Evolutionary conservation across 768 basidiomycete species (phyloP).

Genomic region (Tricholoma hemisulphureum): DNA sequence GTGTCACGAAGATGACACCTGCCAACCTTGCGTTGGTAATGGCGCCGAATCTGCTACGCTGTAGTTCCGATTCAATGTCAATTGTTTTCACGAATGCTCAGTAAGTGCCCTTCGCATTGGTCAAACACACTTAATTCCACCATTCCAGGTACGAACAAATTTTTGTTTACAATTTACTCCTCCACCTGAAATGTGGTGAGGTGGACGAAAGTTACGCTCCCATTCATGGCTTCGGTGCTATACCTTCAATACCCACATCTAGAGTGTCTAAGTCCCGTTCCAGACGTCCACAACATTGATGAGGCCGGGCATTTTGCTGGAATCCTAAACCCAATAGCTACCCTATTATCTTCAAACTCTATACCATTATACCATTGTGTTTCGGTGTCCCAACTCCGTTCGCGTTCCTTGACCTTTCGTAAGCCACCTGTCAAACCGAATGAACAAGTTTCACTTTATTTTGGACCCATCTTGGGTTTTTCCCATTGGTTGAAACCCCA

Average conservation of each 20-base stretch:
- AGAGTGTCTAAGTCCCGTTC: slow-evolving; percentile 57
- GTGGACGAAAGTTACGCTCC: slow-evolving; percentile 80
- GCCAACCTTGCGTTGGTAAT: slow-evolving; percentile 87
- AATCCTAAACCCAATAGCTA: too few species aligned
- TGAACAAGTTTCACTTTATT: neutral
- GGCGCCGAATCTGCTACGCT: slow-evolving; percentile 87
- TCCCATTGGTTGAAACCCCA: slow-evolving; percentile 57
- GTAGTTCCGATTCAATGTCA: slow-evolving; percentile 83
- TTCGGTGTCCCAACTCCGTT: too few species aligned
- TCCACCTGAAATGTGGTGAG: slow-evolving; percentile 73
- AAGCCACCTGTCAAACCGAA: neutral
- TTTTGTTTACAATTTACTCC: slow-evolving; percentile 81
- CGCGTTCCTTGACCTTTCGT: neutral
- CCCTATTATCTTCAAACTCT: too few species aligned
- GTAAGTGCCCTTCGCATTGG: slow-evolving; percentile 46
- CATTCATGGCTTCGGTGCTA: slow-evolving; percentile 75
- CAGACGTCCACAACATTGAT: slow-evolving; percentile 39
- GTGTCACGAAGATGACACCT: slow-evolving; percentile 84
- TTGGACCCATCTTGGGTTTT: neutral
- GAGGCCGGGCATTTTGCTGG: neutral
- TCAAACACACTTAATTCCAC: slow-evolving; percentile 3
- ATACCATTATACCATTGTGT: too few species aligned
- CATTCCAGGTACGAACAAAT: slow-evolving; percentile 74
- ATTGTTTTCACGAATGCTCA: slow-evolving; percentile 90
- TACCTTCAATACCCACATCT: slow-evolving; percentile 42